phyloP scores from a whole-genome alignment of 1,139 yeast species.

The Hansenula sp. region DNA sequence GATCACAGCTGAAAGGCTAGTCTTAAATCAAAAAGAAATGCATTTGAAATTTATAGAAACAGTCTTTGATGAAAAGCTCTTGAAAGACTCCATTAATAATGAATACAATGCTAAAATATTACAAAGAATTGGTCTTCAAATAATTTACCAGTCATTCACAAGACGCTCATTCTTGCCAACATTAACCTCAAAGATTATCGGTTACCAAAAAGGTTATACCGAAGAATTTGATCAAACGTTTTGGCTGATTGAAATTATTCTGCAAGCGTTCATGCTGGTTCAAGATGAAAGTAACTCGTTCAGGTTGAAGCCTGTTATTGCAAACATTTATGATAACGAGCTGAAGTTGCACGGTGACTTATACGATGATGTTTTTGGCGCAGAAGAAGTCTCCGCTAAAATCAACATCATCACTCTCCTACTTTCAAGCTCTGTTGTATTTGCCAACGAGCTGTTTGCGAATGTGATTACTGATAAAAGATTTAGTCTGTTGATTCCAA shows the following conservation, averaged over 20 bases:
- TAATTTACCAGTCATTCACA: slow-evolving; percentile 50
- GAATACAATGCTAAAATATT: slow-evolving; percentile 28
- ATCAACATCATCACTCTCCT: slow-evolving; percentile 46
- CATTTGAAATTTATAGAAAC: slow-evolving; percentile 54
- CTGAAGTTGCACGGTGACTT: slow-evolving; percentile 26
- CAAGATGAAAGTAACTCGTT: slow-evolving; percentile 60
- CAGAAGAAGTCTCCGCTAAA: slow-evolving; percentile 53
- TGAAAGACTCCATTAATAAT: slow-evolving; percentile 27
- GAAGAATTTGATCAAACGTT: slow-evolving; percentile 33
- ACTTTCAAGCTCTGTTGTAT: slow-evolving; percentile 30
- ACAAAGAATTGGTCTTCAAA: slow-evolving; percentile 35
- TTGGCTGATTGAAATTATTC: slow-evolving; percentile 57
- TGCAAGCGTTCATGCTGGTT: slow-evolving; percentile 40
- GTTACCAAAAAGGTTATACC: slow-evolving; percentile 33
- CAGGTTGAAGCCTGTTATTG: slow-evolving; percentile 56
- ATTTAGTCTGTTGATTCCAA: slow-evolving; percentile 41
- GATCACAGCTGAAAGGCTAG: slow-evolving; percentile 56
- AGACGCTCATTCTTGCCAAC: slow-evolving; percentile 70
- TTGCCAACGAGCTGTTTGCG: slow-evolving; percentile 39
- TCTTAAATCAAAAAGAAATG: slow-evolving; percentile 59
- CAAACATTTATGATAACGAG: slow-evolving; percentile 31
- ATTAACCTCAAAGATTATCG: slow-evolving; percentile 41
- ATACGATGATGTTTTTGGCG: slow-evolving; percentile 54
- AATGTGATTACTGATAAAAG: slow-evolving; percentile 38
- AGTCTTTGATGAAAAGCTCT: slow-evolving; percentile 32